A percentile compares a stretch with the other conserved stretches of the same genome.
Evolutionary conservation across 352 stramenopile genomes (phyloP).

Genomic region (Globisporangium camurandrum): DNA sequence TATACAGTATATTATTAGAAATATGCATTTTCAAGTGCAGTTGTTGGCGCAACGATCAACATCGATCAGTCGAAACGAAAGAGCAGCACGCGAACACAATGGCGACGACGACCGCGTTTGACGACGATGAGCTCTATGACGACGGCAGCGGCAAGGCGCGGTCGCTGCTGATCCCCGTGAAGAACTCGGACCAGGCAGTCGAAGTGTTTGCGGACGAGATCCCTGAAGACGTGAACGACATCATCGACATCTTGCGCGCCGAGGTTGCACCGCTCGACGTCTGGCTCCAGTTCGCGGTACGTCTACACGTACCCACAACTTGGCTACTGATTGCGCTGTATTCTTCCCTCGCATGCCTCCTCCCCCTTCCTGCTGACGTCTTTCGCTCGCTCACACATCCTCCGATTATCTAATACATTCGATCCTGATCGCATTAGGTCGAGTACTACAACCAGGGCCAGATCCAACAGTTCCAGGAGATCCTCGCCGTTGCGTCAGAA

Average conservation of each 20-base stretch:
- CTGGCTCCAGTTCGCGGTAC: constrained; percentile 87
- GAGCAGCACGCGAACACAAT: not conserved
- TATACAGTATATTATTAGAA: too few species aligned
- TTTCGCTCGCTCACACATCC: not conserved
- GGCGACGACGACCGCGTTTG: not conserved
- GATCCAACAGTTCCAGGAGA: constrained; percentile 79
- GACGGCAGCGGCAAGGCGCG: constrained; percentile 33
- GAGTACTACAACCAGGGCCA: constrained; percentile 87
- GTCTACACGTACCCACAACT: constrained; percentile 4
- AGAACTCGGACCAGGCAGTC: constrained; percentile 86
- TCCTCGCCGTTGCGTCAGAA: constrained; percentile 72
- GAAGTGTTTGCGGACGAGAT: constrained; percentile 89
- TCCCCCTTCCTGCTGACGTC: too few species aligned
- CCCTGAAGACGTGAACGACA: constrained; percentile 86
- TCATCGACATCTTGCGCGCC: constrained; percentile 87
- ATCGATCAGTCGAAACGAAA: too few species aligned
- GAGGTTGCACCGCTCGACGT: constrained; percentile 88
- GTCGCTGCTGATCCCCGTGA: constrained; percentile 86
- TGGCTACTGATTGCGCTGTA: not conserved
- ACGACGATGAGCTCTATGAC: constrained; percentile 23
- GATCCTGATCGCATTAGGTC: constrained; percentile 38
- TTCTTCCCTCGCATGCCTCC: too few species aligned
- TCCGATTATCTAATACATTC: too few species aligned
- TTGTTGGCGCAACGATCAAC: too few species aligned
- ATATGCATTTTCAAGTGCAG: too few species aligned